Percentiles rank a stretch among this genome's conserved stretches.
Conservation (phyloP, 2,329 filamentous ascomycete species). For the Beauveria medogensis region DNA sequence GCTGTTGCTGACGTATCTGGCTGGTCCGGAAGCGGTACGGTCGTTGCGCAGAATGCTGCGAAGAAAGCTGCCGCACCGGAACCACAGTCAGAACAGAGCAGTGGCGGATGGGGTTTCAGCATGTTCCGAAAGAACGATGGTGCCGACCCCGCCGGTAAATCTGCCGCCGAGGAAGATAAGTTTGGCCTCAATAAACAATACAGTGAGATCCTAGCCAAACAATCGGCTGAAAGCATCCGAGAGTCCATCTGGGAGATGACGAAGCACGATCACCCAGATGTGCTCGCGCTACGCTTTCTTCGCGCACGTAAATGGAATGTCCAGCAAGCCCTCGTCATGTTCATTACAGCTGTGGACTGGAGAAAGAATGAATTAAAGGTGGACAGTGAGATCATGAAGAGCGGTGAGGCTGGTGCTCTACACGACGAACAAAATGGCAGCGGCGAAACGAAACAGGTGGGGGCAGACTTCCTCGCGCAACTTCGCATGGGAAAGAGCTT, state of each 20-base stretch:
- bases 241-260: conserved; percentile 86
- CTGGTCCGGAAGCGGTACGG: conserved; percentile 30
- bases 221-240: conserved; percentile 70
- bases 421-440: conserved; percentile 51
- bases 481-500: conserved; percentile 89
- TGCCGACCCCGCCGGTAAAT: conserved; percentile 29
- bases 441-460: conserved; percentile 54
- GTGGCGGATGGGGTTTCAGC: conserved; percentile 64
- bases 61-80: conserved; percentile 25
- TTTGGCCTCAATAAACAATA: conserved; percentile 85
- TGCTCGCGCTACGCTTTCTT: conserved; percentile 71
- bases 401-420: conserved; percentile 62
- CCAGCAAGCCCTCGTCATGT: conserved; percentile 86
- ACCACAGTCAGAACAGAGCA: conserved; percentile 33
- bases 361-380: conserved; percentile 74
- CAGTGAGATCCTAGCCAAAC: conserved; percentile 68
- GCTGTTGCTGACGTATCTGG: conserved; percentile 69
- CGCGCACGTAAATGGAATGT: conserved; percentile 94
- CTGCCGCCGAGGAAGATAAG: conserved; percentile 68
- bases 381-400: conserved; percentile 76
- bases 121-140: conserved; percentile 59
- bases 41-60: conserved; percentile 18
- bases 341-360: conserved; percentile 93
- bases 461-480: conserved; percentile 73
- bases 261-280: conserved; percentile 92